phyloP scores from a whole-genome alignment of 768 basidiomycete genomes.

The Fomitopsis serialis region DNA sequence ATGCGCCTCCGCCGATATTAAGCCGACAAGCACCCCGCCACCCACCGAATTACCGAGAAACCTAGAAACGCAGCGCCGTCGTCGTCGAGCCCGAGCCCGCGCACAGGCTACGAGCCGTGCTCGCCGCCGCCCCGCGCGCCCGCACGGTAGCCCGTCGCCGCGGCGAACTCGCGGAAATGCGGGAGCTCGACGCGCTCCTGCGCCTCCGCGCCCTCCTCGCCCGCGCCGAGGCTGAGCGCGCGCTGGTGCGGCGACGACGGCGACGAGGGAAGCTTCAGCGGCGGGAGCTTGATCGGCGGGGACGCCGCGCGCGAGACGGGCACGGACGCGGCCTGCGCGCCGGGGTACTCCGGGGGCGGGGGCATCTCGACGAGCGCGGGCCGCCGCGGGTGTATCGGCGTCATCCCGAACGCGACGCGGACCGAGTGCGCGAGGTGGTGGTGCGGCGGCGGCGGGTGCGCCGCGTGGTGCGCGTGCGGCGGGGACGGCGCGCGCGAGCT shows the following conservation, averaged over 20 bases:
- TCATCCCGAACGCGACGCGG: constrained; percentile 88
- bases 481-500: constrained; percentile 63
- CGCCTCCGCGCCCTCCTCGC: constrained; percentile 10
- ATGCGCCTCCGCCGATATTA: too few species aligned
- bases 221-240: background rate
- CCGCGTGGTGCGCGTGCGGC: constrained; percentile 18
- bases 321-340: constrained; percentile 19
- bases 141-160: constrained; percentile 30
- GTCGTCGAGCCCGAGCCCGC: too few species aligned
- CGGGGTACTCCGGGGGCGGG: constrained; percentile 18
- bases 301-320: constrained; percentile 61
- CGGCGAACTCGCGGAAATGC: constrained; percentile 60
- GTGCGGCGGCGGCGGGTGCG: constrained; percentile 30
- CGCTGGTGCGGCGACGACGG: constrained; percentile 15
- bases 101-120: background rate
- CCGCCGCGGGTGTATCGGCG: constrained; percentile 54
- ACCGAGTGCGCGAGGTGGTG: constrained; percentile 80
- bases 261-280: constrained; percentile 46
- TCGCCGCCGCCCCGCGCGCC: constrained; percentile 2
- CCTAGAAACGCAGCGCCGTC: too few species aligned
- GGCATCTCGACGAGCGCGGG: constrained; percentile 20
- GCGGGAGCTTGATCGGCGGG: constrained; percentile 70
- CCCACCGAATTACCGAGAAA: too few species aligned
- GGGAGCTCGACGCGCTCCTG: constrained; percentile 47
- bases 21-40: too few species aligned